Base-by-base conservation (phyloP, 257 asterid genomes). In the Euphrasia confusa region DNA sequence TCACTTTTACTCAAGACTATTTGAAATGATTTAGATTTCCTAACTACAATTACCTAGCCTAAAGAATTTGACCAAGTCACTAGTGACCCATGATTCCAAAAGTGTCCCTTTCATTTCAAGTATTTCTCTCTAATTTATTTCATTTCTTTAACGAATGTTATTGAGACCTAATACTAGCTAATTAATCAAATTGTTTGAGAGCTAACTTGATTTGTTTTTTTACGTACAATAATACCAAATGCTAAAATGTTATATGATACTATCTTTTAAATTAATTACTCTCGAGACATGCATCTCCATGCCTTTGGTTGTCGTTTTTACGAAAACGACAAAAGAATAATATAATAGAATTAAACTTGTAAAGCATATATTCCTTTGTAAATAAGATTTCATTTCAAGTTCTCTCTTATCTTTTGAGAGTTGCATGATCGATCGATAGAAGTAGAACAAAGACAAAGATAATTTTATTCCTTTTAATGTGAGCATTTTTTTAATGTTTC, bases 401-500 rank as follows among this genome's bases (percentile, higher is more conserved):
- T 73, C 71, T 37, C 60, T 65, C 78, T 72, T 69, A 72, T 72
- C 81, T 72, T 33, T 32, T 52, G 66, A 65, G 68, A 33, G 39
- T 44, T 69, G 63, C 39, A 33, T 33, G 39, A 2, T 5, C 11
- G 14, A 42, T 42, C 14, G 14, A 42, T 42, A 8, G 24, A 21
- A 21, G 24, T 50, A 54, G 30, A 54, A 73, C 78, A 58, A 69
- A 61, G 55, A 61, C 61, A 44, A 44, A 11, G n/a, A 5, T 6
- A 7, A 44, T 44, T 44, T 10, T 44, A 10, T 13, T 1, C 49
- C 14, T 44, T 21, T 21, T 21, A 21, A 21, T 21, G 24, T 13
- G 49, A 44, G 40, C 49, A 44, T 44, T 11, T 11, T 44, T 44
- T 44, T 11, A 1, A 44, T 10, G 15, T 44, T 44, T 44, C 15